Evolutionary conservation across 805 yeast genomes (phyloP), one percentile per base, ranked within the genome.

Genomic region (Saccharomycodes ludwigii): DNA sequence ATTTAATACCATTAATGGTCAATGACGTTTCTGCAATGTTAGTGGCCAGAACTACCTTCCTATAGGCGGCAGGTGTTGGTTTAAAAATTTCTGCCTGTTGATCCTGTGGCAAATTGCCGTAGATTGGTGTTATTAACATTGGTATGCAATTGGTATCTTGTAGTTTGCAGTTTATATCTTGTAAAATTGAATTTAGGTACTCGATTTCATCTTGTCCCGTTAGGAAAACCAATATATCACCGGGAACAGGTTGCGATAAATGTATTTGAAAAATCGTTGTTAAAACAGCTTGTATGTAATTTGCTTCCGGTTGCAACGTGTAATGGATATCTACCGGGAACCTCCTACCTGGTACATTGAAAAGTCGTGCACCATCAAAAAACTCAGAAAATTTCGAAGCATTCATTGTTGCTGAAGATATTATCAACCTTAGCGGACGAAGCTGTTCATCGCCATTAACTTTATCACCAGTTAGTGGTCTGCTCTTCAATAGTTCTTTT

Each of bases 191-290:
- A 28, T 76, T 83, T 68, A 77, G 67, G 2, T 72, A 63, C 44
- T 91, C 97, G 36, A 91, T 91, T 47, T 88, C 98, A 35, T 88
- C 97, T 52, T 91, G 97, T 23, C 98, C 98, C 0, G 97, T 91
- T 30, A 88, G 56, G 52, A 88, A 88, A 2, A 88, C 93, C 18
- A 91, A 58, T 11, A 88, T 81, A 50, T 91, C 98, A 3, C 95
- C 95, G 0, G 73, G 68, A 2, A 68, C 58, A 1, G 63, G 61
- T 26, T 69, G 68, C 0, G 53, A 46, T 61, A 61, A 62, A 48
- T 91, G 97, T 14, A 88, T 84, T 47, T 84, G 93, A 49, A 84
- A 76, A 3, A 86, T 77, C 0, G 95, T 81, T 5, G 83, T 77
- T 16, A 85, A 68, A 0, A 95, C 91, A 0, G 95, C 94, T 48